Base-by-base conservation (phyloP, 106 monocot genomes). In the Narthecium ossifragum region DNA sequence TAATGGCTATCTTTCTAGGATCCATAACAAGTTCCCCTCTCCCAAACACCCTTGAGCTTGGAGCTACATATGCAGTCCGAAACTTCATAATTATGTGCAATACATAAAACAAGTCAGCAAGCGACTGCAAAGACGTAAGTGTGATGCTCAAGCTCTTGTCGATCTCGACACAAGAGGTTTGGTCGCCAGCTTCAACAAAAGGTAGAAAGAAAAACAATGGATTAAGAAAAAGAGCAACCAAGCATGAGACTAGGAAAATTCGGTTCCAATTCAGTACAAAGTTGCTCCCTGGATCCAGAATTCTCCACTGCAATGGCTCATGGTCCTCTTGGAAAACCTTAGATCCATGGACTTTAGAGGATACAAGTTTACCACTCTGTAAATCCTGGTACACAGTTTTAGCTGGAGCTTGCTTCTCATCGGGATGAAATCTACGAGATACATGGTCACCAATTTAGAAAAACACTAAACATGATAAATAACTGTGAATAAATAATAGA, bases 1-100 rank as follows among this genome's bases (percentile, higher is more conserved):
- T 70, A 58, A 63, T 46, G 5, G 82, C 75, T 60, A 93, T 93
- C 67, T 70, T 67, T 63, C 76, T 89, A 34, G 72, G 60, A 64
- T 93, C 85, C 77, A 77, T 80, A 38, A 88, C 80, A 28, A 93
- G 80, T 55, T 88, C 88, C 36, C 93, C 93, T 50, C 93, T 60
- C 11, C 93, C 93, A 59, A 93, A 89, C n/a, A 85, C 93, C 61
- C 88, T 73, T 10, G 88, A 78, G 65, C 77, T 79, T 23, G 93
- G 88, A 23, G 88, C 82, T 0, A 93, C 71, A 73, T 77, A 93
- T 24, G 88, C 93, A 13, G 88, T 93, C 43, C 85, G 69, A 50
- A 85, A 93, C 71, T 89, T 88, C 23, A 93, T 61, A 30, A 75
- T 37, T 10, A 93, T 93, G 67, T 93, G 85, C 34, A 83, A 47